Evolutionary conservation across 2,329 filamentous ascomycete genomes (phyloP), one percentile per base, ranked within the genome.

Genomic region (Neodidymelliopsis sp.): DNA sequence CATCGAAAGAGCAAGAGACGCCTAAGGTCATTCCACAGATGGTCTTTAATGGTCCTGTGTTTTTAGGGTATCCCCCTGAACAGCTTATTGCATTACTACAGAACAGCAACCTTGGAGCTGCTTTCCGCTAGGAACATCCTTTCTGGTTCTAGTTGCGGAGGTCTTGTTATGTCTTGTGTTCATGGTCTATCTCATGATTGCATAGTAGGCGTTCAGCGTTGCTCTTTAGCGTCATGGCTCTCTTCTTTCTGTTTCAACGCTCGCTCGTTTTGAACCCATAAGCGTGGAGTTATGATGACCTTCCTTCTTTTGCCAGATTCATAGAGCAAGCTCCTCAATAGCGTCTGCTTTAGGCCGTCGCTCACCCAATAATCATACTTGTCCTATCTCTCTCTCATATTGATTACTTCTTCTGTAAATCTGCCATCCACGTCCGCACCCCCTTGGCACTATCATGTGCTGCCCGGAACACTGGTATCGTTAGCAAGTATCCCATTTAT

Each of bases 41-140:
- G 83, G 79, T 95, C 0, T 96, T 97, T 67, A 96, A 90, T 7
- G 93, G 93, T 0, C 93, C 93, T 0, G 91, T 97, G 0, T 97
- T 97, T 66, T 90, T 97, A 62, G 93, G 93, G 0, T 97, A 96
- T 46, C 65, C 71, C 2, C 67, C 71, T 25, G 71, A 73, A 8
- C 71, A 74, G 47, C 53, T 73, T 22, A 63, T 67, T 31, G 54
- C 56, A 6, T 35, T 74, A 10, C 46, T 74, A 34, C 69, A 73
- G 36, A 71, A 71, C 36, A 71, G 70, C 34, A 70, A 70, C 34
- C 51, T 73, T n/a, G 67, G 67, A 11, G 57, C 59, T n/a, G 52
- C 57, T 16, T 60, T 65, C 53, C 54, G 64, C 36, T n/a, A n/a
- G n/a, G n/a, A n/a, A n/a, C n/a, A n/a, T n/a, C n/a, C n/a, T n/a